Evolutionary conservation across 140 eudicot genomes (phyloP).

Genomic region (Flaveria floridana): DNA sequence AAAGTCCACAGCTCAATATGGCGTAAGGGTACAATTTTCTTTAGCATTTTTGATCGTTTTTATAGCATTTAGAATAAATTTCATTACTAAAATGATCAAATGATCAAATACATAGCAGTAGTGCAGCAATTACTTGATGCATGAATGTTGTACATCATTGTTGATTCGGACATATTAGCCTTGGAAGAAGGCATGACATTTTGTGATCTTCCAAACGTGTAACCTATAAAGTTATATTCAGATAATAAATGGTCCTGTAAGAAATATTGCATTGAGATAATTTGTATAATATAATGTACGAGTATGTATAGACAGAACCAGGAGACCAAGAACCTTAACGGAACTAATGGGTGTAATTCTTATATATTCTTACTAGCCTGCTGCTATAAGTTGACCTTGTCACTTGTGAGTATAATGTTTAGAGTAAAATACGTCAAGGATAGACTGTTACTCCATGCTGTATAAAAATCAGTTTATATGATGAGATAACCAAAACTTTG

Average conservation of each 20-base stretch:
- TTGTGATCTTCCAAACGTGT: constrained; percentile 5
- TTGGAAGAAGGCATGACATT: neutral
- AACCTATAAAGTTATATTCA: neutral
- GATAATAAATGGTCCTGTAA: no score
- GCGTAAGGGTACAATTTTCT: constrained; percentile 22
- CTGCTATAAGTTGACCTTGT: no score
- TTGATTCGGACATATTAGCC: constrained; percentile 14
- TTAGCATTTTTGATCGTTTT: constrained; percentile 8
- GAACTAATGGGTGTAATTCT: neutral
- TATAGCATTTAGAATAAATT: constrained; percentile 25
- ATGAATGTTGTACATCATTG: constrained; percentile 17
- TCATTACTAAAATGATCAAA: constrained; percentile 25
- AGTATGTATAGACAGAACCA: no score
- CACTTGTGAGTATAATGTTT: neutral
- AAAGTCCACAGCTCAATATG: neutral
- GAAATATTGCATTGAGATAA: neutral
- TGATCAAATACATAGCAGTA: constrained; percentile 19
- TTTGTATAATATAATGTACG: neutral
- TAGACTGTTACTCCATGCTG: neutral
- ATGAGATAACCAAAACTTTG: neutral
- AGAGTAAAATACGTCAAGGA: neutral
- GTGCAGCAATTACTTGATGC: constrained; percentile 8
- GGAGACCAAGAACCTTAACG: no score
- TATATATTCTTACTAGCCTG: neutral
- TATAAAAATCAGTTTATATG: neutral